Percentiles rank a stretch among this genome's conserved stretches.
phyloP scores from a whole-genome alignment of 2,329 filamentous ascomycete species.

The Ceratocystis variospora region DNA sequence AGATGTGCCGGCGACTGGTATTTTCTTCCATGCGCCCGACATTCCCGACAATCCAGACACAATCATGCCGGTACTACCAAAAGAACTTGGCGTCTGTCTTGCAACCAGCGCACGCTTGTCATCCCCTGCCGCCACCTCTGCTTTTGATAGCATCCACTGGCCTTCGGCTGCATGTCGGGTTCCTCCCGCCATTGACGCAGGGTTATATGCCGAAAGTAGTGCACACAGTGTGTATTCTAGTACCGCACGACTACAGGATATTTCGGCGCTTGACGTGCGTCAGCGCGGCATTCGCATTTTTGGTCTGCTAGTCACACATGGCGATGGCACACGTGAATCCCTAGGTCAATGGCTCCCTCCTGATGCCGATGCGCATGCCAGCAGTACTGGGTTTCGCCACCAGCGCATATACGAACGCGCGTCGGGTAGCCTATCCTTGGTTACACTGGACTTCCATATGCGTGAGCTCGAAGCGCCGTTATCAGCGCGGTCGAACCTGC shows the following conservation, averaged over 20 bases:
- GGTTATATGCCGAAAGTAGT: constrained; percentile 7
- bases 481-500: constrained; percentile 9
- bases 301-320: constrained; percentile 11
- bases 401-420: constrained; percentile 7
- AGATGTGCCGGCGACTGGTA: constrained; percentile 5
- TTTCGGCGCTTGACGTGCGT: constrained; percentile 9
- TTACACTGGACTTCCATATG: constrained; percentile 13
- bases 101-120: not conserved
- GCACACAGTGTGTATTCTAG: constrained; percentile 13
- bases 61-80: constrained; percentile 7
- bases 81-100: constrained; percentile 15
- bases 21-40: constrained; percentile 16
- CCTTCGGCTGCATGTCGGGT: not conserved
- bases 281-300: constrained; percentile 5
- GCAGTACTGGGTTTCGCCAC: not conserved
- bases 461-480: constrained; percentile 9
- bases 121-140: not conserved
- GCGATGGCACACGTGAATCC: constrained; percentile 4
- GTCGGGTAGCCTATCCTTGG: not conserved
- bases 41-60: constrained; percentile 11
- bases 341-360: constrained; percentile 17
- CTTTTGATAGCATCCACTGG: not conserved
- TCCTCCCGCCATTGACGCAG: not conserved
- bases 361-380: constrained; percentile 2
- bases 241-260: not conserved